Base-by-base conservation (phyloP, 345 rosid species). In the Anacardium occidentale region DNA sequence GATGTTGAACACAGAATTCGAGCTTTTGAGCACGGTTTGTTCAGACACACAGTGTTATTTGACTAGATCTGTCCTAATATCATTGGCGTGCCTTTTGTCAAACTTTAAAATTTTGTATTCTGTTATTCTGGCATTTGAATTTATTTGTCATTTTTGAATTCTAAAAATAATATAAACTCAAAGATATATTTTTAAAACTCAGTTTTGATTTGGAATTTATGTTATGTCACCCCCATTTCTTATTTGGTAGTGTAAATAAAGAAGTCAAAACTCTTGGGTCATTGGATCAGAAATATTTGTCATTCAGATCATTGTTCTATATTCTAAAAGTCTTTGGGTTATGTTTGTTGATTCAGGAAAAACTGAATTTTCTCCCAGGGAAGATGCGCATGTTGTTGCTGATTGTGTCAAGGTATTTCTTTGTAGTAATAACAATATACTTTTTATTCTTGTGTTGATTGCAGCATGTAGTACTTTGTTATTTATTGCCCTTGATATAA, bases 311-410 rank as follows among this genome's bases (percentile, higher is more conserved):
- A 42, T 9, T 13, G 52, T 32, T 37, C 7, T 32, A 48, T 22
- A 26, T 25, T 63, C 21, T 70, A n/a, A 77, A 48, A 54, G 18
- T 67, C 69, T 51, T 55, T 74, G 15, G 55, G 22, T 44, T 59
- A 12, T 66, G 66, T 32, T 71, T 62, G 61, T 47, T 83, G 79
- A 74, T 78, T 72, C 86, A 95, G 99, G 99, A 71, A 92, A 80
- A 83, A 81, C 66, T 52, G 97, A 87, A 72, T 95, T 95, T 81
- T 71, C 85, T 56, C 55, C 84, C 0, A 83, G 64, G 44, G 99
- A 95, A 79, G 99, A 95, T 82, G 86, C 96, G 71, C 99, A 95
- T 87, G 79, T 92, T 66, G 82, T 95, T 83, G 98, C 86, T 74
- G 98, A 92, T 79, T 95, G 99, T 83, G 86, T 92, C 66, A 95